Percentiles rank a stretch among this genome's conserved stretches.
Conservation (phyloP, 768 basidiomycete genomes). For the Rhodotorula diobovata region DNA sequence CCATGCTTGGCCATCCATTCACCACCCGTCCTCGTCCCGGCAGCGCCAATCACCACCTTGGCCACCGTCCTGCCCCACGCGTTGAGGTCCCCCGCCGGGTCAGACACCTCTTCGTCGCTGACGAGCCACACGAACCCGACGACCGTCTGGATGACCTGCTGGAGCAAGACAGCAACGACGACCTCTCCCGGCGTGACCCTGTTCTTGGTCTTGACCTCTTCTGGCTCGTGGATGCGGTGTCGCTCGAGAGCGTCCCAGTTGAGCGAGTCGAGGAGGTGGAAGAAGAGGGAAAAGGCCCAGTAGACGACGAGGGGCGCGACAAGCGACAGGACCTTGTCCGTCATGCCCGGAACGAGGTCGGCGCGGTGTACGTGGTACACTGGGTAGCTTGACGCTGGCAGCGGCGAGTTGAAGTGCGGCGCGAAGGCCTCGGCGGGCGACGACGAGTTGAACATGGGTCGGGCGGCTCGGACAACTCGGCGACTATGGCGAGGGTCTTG, state of each 20-base stretch:
- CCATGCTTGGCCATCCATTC: slow-evolving; percentile 50
- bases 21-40: slow-evolving; percentile 52
- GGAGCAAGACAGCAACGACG: slow-evolving; percentile 71
- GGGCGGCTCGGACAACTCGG: background rate
- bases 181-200: slow-evolving; percentile 68
- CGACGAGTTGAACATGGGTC: slow-evolving; percentile 19
- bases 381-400: slow-evolving; percentile 41
- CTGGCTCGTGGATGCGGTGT: slow-evolving; percentile 81
- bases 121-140: slow-evolving; percentile 60
- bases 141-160: slow-evolving; percentile 77
- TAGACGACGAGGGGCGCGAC: slow-evolving; percentile 73
- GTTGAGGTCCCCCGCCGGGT: slow-evolving; percentile 28
- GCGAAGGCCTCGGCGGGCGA: slow-evolving; percentile 1
- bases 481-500: background rate
- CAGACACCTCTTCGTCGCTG: slow-evolving; percentile 52
- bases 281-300: slow-evolving; percentile 74
- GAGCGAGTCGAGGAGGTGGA: slow-evolving; percentile 69
- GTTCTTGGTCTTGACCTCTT: slow-evolving; percentile 70
- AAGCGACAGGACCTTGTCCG: slow-evolving; percentile 69
- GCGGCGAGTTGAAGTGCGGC: slow-evolving; percentile 2
- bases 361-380: slow-evolving; percentile 49
- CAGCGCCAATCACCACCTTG: slow-evolving; percentile 47
- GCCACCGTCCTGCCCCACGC: slow-evolving; percentile 45
- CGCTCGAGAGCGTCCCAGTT: slow-evolving; percentile 69
- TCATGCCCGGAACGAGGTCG: slow-evolving; percentile 55